Evolutionary conservation across 305 asterid genomes (phyloP).

Genomic region (Fraxinus latifolia): DNA sequence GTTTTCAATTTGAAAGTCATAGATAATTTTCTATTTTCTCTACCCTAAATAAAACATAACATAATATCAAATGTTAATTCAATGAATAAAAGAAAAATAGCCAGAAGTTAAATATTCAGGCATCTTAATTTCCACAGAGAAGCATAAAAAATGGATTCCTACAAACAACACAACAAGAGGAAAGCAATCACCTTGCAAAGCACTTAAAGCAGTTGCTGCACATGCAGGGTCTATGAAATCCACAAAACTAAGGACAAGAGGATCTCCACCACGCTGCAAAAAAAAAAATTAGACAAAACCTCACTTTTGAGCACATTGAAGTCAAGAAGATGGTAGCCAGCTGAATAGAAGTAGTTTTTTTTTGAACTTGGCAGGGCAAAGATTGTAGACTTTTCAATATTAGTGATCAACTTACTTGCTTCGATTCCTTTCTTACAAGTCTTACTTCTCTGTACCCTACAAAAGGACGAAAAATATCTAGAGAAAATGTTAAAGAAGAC

Average conservation of each 20-base stretch:
- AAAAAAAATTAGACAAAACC: slow-evolving; percentile 1
- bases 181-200: slow-evolving; percentile 43
- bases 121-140: not conserved
- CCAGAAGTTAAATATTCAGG: not conserved
- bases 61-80: not conserved
- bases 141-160: not conserved
- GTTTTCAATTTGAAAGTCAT: not conserved
- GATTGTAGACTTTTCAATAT: not conserved
- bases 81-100: not conserved
- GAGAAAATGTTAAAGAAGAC: slow-evolving; percentile 28
- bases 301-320: not conserved
- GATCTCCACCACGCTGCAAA: slow-evolving; percentile 54
- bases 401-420: slow-evolving; percentile 30
- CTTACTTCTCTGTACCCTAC: slow-evolving; percentile 58
- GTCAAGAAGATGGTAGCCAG: not conserved
- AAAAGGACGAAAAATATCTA: slow-evolving; percentile 56
- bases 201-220: slow-evolving; percentile 55
- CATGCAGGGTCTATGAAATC: slow-evolving; percentile 48
- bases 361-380: not conserved
- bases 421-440: slow-evolving; percentile 48
- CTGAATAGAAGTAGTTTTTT: not conserved
- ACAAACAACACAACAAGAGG: not conserved
- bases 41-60: not conserved
- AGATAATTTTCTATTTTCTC: not conserved
- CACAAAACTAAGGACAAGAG: slow-evolving; percentile 49